A percentile compares a stretch with the other conserved stretches of the same genome.
phyloP scores from a whole-genome alignment of 192 early-diverging fungal species.

The Chytriomyces sp. region DNA sequence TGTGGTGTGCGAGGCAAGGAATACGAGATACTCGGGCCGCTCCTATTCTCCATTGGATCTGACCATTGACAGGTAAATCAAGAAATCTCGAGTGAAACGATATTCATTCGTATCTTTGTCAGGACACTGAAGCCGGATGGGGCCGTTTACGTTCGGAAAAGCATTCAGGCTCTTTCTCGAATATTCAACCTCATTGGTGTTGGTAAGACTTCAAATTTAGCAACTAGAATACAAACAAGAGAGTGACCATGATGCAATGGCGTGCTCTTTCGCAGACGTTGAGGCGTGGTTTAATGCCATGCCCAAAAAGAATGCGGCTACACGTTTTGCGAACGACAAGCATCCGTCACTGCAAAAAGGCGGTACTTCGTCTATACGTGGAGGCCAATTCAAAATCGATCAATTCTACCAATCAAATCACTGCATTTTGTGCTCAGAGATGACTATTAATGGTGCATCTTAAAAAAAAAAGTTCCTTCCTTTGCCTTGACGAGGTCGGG shows the following conservation, averaged over 20 bases:
- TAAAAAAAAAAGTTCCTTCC: slow-evolving; percentile 27
- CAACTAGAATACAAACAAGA: background rate
- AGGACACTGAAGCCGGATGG: slow-evolving; percentile 74
- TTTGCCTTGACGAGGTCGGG: background rate
- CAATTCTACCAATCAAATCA: slow-evolving; percentile 70
- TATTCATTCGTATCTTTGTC: background rate
- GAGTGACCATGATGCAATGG: slow-evolving; percentile 12
- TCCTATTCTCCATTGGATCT: slow-evolving; percentile 72
- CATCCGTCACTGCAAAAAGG: background rate
- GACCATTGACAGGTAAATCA: slow-evolving; percentile 39
- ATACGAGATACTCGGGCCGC: slow-evolving; percentile 72
- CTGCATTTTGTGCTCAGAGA: slow-evolving; percentile 65
- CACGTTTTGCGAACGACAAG: slow-evolving; percentile 40
- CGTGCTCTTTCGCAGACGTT: slow-evolving; percentile 56
- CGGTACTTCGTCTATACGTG: background rate
- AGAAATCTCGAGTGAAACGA: background rate
- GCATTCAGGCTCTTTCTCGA: slow-evolving; percentile 78
- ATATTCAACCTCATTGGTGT: slow-evolving; percentile 81
- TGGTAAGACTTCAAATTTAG: slow-evolving; percentile 47
- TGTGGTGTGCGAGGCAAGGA: slow-evolving; percentile 76
- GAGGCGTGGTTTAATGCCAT: slow-evolving; percentile 73
- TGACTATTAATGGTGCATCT: slow-evolving; percentile 49
- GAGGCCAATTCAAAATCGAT: slow-evolving; percentile 61
- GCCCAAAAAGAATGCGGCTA: slow-evolving; percentile 64
- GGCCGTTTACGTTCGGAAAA: slow-evolving; percentile 84